Evolutionary conservation across 164 flowering plant species (phyloP).

Genomic region (Warburgia ugandensis): DNA sequence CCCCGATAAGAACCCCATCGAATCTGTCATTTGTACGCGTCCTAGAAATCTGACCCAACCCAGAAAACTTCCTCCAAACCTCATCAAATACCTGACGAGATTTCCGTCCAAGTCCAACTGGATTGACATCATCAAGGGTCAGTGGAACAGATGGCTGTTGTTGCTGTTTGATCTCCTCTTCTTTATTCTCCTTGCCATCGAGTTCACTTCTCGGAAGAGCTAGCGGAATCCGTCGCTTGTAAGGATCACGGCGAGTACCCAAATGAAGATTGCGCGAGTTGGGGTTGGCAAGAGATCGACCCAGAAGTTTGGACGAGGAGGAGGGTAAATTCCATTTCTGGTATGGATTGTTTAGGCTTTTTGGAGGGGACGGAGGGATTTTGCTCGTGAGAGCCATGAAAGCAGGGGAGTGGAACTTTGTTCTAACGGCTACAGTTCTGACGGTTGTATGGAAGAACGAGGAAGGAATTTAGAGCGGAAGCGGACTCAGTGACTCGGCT

Average conservation of each 20-base stretch:
- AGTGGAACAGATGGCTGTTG: constrained; percentile 17
- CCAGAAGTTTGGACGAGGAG: constrained; percentile 11
- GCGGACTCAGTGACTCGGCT: too few species aligned
- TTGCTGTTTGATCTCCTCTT: background rate
- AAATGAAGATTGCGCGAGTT: background rate
- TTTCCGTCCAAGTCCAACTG: constrained; percentile 83
- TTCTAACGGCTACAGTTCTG: too few species aligned
- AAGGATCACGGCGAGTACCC: too few species aligned
- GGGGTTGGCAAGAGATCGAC: constrained; percentile 11
- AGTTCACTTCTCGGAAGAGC: background rate
- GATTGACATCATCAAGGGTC: constrained; percentile 50
- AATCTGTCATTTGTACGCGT: constrained; percentile 54
- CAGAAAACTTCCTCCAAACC: constrained; percentile 89
- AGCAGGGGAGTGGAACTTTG: background rate
- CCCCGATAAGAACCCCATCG: constrained; percentile 43
- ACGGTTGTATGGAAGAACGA: too few species aligned
- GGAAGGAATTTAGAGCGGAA: too few species aligned
- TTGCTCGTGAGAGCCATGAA: background rate
- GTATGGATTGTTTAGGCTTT: background rate
- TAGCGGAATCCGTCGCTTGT: too few species aligned
- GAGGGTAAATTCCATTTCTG: constrained; percentile 1
- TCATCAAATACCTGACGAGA: constrained; percentile 88
- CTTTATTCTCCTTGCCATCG: background rate
- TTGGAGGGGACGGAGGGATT: background rate
- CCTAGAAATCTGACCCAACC: constrained; percentile 87